Evolutionary conservation across 441 rosid genomes (phyloP), one percentile per base, ranked within the genome.

Genomic region (Eruca vesicaria): DNA sequence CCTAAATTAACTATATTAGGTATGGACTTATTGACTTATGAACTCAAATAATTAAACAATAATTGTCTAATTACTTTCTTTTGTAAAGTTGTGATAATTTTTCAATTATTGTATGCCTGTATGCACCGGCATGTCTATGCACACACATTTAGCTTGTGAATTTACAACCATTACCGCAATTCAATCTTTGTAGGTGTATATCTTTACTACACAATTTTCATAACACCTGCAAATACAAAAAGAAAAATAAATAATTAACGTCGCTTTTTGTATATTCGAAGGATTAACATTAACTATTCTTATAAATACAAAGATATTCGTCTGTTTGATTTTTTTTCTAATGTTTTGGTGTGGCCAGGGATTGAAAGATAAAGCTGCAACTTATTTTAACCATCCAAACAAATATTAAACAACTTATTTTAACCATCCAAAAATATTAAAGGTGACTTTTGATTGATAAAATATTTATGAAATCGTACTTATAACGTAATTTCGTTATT

Each of bases 21-120:
- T 63, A 63, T 63, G 58, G 66, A 18, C 80, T 45, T 21, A 33
- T 43, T 70, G 71, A 70, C 80, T 70, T 56, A 64, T 43, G 31
- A 64, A 41, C 66, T 29, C 66, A 20, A 31, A 15, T 31, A 7
- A 21, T 45, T 41, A 11, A n/a, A 28, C 29, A 31, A 45, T 32
- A 57, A 32, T 9, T 61, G 63, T n/a, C 57, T 11, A 28, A 26
- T 61, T 21, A 43, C 3, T 56, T 63, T 50, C 23, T 48, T 75
- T 16, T 28, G 35, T 41, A 11, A 4, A 1, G 20, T 63, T 55
- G 4, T 75, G 29, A 62, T 76, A n/a, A 36, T 36, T 16, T 68
- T 28, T 68, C 18, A 48, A 18, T 62, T 35, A 18, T 61, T 68
- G 62, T 23, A 23, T 43, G 16, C n/a, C 18, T 31, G 28, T 33